Base-by-base conservation (phyloP, 345 rosid genomes). In the Linum usitatissimum region DNA sequence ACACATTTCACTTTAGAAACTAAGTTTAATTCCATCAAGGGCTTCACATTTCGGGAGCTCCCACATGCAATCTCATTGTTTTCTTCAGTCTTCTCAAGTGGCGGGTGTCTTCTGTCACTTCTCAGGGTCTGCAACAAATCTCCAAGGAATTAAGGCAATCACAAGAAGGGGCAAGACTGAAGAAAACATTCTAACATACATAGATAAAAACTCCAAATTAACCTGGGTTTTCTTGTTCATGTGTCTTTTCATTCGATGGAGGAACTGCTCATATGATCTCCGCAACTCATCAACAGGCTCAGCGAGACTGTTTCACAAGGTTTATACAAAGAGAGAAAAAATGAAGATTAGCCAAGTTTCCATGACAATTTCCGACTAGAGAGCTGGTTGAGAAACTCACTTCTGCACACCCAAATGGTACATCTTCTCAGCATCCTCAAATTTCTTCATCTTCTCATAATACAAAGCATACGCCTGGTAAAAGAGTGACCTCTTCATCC, bases 401-500 rank as follows among this genome's bases (percentile, higher is more conserved):
- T 87, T 92, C 59, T 84, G 82, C 63, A 83, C 84, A 3, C 96
- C 96, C 61, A 81, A 71, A 73, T 78, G 81, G 63, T 84, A 92
- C 95, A 89, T 85, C 73, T 84, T 85, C 78, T 92, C 96, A 64
- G 96, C 94, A 64, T 87, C 95, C 36, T 83, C 87, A 60, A 78
- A 87, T 59, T 81, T 89, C 86, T 84, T 92, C 55, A 76, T 73
- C 81, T 87, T 89, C 81, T 89, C 98, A 63, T 87, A 81, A 71
- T 81, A 84, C 42, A 92, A 91, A 61, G 94, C 91, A 75, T 92
- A 83, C 1, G 98, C 98, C 69, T 85, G 95, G 76, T 87, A 92
- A 80, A 84, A 92, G 68, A 87, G 71, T 38, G 98, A 76, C 48
- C 75, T 67, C 69, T 82, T 84, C 23, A 65, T 75, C 60, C 98